Conservation (phyloP, 2,329 filamentous ascomycete species). For the Colletotrichum sp. region DNA sequence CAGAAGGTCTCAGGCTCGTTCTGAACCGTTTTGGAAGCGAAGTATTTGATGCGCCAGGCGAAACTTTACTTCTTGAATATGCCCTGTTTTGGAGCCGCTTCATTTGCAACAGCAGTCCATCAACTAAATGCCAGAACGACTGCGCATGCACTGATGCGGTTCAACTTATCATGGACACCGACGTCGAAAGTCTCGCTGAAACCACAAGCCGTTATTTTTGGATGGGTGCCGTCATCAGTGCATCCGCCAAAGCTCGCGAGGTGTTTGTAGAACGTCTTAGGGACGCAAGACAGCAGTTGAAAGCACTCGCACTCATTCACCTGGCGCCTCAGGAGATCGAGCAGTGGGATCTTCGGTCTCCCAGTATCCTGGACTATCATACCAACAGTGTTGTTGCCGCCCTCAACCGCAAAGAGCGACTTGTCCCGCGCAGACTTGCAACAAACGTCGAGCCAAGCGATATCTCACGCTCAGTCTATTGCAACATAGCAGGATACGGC, state of each 20-base stretch:
- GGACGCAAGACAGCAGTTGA: too few species aligned
- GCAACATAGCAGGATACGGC: too few species aligned
- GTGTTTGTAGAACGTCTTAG: not conserved
- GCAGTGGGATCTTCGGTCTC: too few species aligned
- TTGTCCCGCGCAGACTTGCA: too few species aligned
- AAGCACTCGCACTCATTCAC: too few species aligned
- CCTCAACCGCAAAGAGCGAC: too few species aligned
- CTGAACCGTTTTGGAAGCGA: not conserved
- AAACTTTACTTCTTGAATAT: not conserved
- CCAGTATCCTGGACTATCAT: too few species aligned
- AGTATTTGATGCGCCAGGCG: not conserved
- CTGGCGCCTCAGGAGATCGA: too few species aligned
- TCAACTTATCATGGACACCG: not conserved
- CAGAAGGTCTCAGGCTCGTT: not conserved
- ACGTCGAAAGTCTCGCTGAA: not conserved
- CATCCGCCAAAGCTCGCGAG: not conserved
- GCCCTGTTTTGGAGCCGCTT: not conserved
- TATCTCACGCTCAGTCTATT: too few species aligned
- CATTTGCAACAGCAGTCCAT: not conserved
- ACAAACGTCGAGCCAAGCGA: too few species aligned
- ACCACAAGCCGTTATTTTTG: not conserved
- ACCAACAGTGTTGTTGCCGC: too few species aligned
- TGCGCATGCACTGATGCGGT: not conserved
- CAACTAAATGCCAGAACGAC: not conserved
- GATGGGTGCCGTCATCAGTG: accelerated